Evolutionary conservation across 257 asterid genomes (phyloP).

Genomic region (Nicotiana attenuata): DNA sequence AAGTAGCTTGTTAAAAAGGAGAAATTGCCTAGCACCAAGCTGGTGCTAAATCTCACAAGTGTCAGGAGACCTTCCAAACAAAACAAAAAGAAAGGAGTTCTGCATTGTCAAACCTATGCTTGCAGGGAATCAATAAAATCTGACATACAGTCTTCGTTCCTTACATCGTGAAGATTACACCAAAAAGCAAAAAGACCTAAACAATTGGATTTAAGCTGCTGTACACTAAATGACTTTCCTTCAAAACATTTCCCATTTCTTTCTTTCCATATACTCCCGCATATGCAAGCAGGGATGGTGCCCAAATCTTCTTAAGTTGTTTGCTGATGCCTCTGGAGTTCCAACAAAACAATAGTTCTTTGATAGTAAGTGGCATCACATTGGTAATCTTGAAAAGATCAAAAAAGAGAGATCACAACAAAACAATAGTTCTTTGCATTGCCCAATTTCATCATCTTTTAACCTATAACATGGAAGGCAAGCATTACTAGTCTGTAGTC

Average conservation of each 20-base stretch:
- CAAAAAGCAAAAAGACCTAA: not conserved
- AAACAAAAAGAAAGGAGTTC: not conserved
- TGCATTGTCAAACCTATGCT: not conserved
- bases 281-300: too few species aligned
- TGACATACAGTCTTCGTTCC: not conserved
- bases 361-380: too few species aligned
- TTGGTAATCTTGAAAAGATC: too few species aligned
- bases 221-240: too few species aligned
- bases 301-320: too few species aligned
- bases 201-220: too few species aligned
- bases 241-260: too few species aligned
- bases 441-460: not conserved
- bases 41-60: not conserved
- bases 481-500: not conserved
- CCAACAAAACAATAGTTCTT: too few species aligned
- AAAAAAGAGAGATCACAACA: too few species aligned
- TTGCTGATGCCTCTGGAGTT: too few species aligned
- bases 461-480: not conserved
- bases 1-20: not conserved
- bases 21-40: not conserved
- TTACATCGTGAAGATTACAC: not conserved
- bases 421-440: too few species aligned
- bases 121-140: not conserved
- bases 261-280: too few species aligned
- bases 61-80: not conserved